phyloP scores from a whole-genome alignment of 1,284 basidiomycete species.

The Tausonia pullulans region DNA sequence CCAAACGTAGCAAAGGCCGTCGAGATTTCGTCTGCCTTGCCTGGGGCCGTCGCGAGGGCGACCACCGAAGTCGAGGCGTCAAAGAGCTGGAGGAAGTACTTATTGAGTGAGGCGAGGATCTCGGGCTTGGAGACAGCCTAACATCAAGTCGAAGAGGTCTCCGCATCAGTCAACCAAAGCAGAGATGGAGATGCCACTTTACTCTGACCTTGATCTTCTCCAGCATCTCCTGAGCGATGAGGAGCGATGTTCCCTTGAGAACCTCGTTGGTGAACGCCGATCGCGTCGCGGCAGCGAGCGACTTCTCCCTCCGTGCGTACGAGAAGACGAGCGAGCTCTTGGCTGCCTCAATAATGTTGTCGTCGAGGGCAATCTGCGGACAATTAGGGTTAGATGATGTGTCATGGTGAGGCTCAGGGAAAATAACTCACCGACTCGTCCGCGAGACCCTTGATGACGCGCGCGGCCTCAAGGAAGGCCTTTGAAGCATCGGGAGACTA shows the following conservation, averaged over 20 bases:
- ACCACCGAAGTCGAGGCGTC: constrained; percentile 63
- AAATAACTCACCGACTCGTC: constrained; percentile 56
- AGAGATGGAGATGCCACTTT: constrained; percentile 11
- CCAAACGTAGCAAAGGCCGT: constrained; percentile 54
- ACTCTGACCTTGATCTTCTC: constrained; percentile 48
- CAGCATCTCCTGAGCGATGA: constrained; percentile 61
- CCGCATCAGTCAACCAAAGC: constrained; percentile 19
- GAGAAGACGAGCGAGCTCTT: constrained; percentile 82
- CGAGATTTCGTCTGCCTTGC: constrained; percentile 63
- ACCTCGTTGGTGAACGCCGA: constrained; percentile 78
- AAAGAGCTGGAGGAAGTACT: constrained; percentile 81
- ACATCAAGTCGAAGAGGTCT: neutral
- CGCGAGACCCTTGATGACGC: constrained; percentile 60
- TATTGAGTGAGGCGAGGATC: constrained; percentile 55
- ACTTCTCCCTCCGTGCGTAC: constrained; percentile 70
- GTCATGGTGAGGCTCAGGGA: constrained; percentile 1
- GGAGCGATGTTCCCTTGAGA: constrained; percentile 63
- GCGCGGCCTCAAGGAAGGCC: constrained; percentile 70
- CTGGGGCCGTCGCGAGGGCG: constrained; percentile 69
- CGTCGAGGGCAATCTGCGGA: constrained; percentile 65
- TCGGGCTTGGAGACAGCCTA: constrained; percentile 64
- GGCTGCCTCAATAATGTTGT: constrained; percentile 76
- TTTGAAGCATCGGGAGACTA: constrained; percentile 78
- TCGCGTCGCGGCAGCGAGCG: constrained; percentile 65
- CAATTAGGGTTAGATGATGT: neutral